Conservation (phyloP, 257 asterid genomes). For the Solanum etuberosum region DNA sequence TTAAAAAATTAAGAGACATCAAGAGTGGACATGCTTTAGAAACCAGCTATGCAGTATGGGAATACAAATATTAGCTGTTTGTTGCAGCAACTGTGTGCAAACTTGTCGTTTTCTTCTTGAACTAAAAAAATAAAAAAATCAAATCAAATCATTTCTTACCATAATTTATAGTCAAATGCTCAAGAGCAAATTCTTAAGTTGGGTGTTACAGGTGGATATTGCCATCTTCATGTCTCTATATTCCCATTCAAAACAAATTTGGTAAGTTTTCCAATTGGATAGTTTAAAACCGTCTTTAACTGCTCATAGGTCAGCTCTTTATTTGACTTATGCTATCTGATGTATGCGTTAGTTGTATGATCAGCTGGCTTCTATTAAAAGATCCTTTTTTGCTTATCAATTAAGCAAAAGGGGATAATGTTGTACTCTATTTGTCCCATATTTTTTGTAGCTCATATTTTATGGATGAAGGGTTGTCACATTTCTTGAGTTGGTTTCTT, state of each 20-base stretch:
- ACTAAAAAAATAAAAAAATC: neutral
- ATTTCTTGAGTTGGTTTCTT: neutral
- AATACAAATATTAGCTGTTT: neutral
- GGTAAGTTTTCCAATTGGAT: neutral
- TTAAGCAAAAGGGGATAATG: neutral
- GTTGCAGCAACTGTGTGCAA: neutral
- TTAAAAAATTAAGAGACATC: neutral
- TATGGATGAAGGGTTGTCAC: neutral
- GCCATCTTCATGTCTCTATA: neutral
- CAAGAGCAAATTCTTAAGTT: neutral
- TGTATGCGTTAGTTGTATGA: neutral
- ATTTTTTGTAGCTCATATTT: neutral
- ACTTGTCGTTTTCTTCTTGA: neutral
- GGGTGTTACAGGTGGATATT: neutral
- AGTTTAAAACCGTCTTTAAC: neutral
- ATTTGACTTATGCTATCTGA: neutral
- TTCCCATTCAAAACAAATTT: neutral
- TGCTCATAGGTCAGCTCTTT: neutral
- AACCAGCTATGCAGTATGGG: neutral
- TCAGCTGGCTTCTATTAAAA: neutral
- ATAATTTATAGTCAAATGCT: neutral
- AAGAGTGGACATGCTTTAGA: neutral
- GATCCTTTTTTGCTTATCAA: neutral
- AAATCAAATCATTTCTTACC: neutral
- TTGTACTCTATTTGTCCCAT: neutral